Conservation (phyloP, 768 basidiomycete genomes). For the Mycena floridula region DNA sequence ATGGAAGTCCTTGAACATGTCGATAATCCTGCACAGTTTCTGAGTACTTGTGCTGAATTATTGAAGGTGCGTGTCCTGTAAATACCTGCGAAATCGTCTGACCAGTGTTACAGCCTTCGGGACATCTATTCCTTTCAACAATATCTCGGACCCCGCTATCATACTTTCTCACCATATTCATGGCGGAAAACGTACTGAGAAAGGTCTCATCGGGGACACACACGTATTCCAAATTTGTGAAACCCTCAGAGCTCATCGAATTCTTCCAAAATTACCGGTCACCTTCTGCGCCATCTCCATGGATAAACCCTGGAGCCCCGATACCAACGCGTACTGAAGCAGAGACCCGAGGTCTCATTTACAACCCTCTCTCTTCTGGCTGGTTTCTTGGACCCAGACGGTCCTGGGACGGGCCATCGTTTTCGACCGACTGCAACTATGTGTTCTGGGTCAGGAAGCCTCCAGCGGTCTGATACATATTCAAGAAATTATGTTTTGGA, state of each 20-base stretch:
- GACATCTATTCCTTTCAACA: conserved; percentile 92
- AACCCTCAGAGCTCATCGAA: conserved; percentile 74
- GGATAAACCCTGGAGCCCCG: conserved; percentile 59
- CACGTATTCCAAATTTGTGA: conserved; percentile 85
- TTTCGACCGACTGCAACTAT: conserved; percentile 58
- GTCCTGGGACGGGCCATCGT: conserved; percentile 40
- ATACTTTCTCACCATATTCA: conserved; percentile 62
- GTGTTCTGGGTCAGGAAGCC: conserved; percentile 86
- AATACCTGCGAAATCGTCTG: background rate
- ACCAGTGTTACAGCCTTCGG: conserved; percentile 65
- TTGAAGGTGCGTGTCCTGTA: conserved; percentile 58
- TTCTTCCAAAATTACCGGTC: conserved; percentile 68
- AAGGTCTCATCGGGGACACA: conserved; percentile 87
- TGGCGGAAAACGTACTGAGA: conserved; percentile 78
- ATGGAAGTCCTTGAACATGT: conserved; percentile 99
- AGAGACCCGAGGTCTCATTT: conserved; percentile 75
- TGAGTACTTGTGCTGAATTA: conserved; percentile 74
- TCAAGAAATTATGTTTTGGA: background rate
- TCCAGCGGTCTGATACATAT: background rate
- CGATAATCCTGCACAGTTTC: conserved; percentile 81
- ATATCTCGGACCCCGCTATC: conserved; percentile 80
- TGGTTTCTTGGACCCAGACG: conserved; percentile 67
- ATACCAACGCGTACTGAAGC: conserved; percentile 60
- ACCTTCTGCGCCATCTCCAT: conserved; percentile 27
- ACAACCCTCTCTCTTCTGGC: conserved; percentile 60